Evolutionary conservation across 768 basidiomycete species (phyloP).

Genomic region (Suillus alpinus): DNA sequence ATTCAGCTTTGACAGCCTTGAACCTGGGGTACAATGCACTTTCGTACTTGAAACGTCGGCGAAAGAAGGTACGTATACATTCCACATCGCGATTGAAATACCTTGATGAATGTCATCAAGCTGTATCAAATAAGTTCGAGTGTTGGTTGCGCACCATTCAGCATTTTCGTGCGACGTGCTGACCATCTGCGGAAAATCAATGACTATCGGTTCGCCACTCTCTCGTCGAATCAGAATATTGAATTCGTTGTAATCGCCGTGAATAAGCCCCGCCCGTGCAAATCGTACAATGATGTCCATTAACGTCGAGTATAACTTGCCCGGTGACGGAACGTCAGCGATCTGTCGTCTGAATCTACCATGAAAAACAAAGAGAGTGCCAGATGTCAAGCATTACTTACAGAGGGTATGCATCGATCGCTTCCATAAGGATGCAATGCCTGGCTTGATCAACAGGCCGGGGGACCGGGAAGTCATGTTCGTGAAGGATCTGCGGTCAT

Average conservation of each 20-base stretch:
- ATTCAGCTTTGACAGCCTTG: slow-evolving; percentile 37
- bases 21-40: slow-evolving; percentile 87
- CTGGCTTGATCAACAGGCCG: slow-evolving; percentile 91
- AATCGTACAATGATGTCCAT: slow-evolving; percentile 98
- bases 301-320: slow-evolving; percentile 83
- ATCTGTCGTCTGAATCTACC: slow-evolving; percentile 72
- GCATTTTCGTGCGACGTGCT: slow-evolving; percentile 95
- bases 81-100: slow-evolving; percentile 99
- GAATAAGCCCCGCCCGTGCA: slow-evolving; percentile 92
- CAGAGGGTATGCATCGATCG: slow-evolving; percentile 94
- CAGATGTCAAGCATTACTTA: slow-evolving; percentile 38
- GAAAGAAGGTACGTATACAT: slow-evolving; percentile 92
- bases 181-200: slow-evolving; percentile 99
- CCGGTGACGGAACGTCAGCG: slow-evolving; percentile 77
- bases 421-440: slow-evolving; percentile 95
- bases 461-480: slow-evolving; percentile 92
- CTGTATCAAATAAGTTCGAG: slow-evolving; percentile 12
- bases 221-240: slow-evolving; percentile 91
- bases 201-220: slow-evolving; percentile 77
- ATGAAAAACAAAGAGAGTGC: background rate
- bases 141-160: slow-evolving; percentile 76
- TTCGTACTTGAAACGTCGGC: slow-evolving; percentile 88
- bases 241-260: slow-evolving; percentile 99
- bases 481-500: slow-evolving; percentile 70
- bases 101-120: slow-evolving; percentile 43